Base-by-base conservation (phyloP, 768 basidiomycete genomes). In the Coprinopsis sp. region DNA sequence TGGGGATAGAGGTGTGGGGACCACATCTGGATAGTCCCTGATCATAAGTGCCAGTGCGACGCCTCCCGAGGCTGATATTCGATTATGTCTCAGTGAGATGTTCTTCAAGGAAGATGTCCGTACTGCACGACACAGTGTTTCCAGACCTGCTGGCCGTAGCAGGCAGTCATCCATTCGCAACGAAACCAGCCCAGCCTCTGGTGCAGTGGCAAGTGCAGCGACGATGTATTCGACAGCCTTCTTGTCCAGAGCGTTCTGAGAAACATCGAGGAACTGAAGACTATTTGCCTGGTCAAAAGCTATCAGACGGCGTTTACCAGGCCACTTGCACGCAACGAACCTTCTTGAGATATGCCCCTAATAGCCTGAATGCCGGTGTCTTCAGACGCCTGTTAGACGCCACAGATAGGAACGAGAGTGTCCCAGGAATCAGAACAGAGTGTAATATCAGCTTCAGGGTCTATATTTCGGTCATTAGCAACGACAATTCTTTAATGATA, bases 31-130 rank as follows among this genome's bases (percentile, higher is more conserved):
- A 59, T 97, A 98, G 64, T 99, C 95, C 42, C 89, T 81, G 52
- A 97, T 93, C 91, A 99, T 94, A 42, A 96, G 76, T 0, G 95
- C 93, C 11, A 98, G 73, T 0, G 92, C 88, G 4, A 98, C 91
- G 6, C 87, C 92, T 27, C 93, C 92, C 0, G 87, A 78, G 0
- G 83, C 76, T 27, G 75, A 81, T 57, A 98, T 96, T 33, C 80
- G 79, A 64, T 99, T 98, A 37, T 90, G 78, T 13, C 95, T 81
- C 19, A 99, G 67, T 4, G 92, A 95, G 39, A 99, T 83, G 58
- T 99, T 91, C 48, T 82, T 79, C 47, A 99, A 66, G 0, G 84
- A 82, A 0, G 91, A 92, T 0, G 78, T 81, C 4, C 95, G 87
- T 14, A 97, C 81, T 12, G 81, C 81, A 46, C 91, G 84, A 14